phyloP scores from a whole-genome alignment of 805 yeast species.

The Wickerhamiella azymoides region DNA sequence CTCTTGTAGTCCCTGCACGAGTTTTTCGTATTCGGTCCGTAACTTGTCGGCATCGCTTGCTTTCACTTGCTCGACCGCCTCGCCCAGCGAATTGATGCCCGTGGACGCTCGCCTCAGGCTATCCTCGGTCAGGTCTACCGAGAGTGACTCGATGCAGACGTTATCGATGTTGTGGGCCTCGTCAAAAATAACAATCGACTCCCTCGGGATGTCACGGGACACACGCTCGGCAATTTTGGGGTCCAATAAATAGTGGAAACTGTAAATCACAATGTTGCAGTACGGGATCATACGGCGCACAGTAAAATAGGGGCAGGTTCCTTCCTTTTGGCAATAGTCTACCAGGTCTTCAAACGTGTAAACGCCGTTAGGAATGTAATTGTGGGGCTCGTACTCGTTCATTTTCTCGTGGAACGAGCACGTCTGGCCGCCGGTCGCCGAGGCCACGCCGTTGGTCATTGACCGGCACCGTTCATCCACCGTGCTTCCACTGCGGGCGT shows the following conservation, averaged over 20 bases:
- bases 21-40: slow-evolving; percentile 79
- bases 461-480: slow-evolving; percentile 96
- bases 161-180: slow-evolving; percentile 98
- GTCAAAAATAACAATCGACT: slow-evolving; percentile 87
- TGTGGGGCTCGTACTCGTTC: slow-evolving; percentile 73
- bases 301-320: slow-evolving; percentile 91
- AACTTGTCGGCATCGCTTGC: slow-evolving; percentile 67
- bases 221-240: slow-evolving; percentile 97
- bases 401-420: slow-evolving; percentile 89
- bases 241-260: slow-evolving; percentile 89
- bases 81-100: slow-evolving; percentile 70
- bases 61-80: slow-evolving; percentile 74
- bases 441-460: slow-evolving; percentile 82
- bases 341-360: slow-evolving; percentile 80
- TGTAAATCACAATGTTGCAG: slow-evolving; percentile 88
- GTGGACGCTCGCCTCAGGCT: slow-evolving; percentile 70
- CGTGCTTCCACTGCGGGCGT: slow-evolving; percentile 77
- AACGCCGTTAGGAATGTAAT: slow-evolving; percentile 83
- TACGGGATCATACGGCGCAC: slow-evolving; percentile 91
- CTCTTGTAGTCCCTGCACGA: slow-evolving; percentile 80
- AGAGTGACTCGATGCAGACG: slow-evolving; percentile 91
- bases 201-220: slow-evolving; percentile 80
- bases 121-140: slow-evolving; percentile 85
- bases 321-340: slow-evolving; percentile 60
- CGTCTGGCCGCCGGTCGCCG: slow-evolving; percentile 44